Percentiles rank a stretch among this genome's conserved stretches.
Evolutionary conservation across 768 basidiomycete species (phyloP).

Genomic region (Pisolithus sp.): DNA sequence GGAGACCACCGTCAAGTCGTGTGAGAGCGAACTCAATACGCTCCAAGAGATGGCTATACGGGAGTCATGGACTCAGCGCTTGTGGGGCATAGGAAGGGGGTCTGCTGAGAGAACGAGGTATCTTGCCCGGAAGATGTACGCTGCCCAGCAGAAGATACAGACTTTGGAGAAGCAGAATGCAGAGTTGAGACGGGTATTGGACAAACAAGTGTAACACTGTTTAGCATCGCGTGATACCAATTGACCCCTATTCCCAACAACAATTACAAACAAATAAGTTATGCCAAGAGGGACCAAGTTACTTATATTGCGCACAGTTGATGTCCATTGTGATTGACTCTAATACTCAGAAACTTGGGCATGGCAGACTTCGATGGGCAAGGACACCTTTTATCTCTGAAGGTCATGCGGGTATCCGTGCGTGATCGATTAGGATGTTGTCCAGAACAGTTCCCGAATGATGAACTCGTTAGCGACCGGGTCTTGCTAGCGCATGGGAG

Average conservation of each 20-base stretch:
- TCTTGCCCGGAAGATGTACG: constrained; percentile 69
- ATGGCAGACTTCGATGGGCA: constrained; percentile 42
- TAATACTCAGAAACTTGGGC: neutral
- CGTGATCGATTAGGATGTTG: constrained; percentile 27
- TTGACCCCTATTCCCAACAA: no score
- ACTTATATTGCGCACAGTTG: no score
- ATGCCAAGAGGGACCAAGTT: no score
- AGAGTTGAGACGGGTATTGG: constrained; percentile 55
- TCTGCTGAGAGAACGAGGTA: constrained; percentile 57
- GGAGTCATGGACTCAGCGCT: constrained; percentile 35
- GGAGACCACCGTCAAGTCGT: constrained; percentile 60
- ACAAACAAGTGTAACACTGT: constrained; percentile 27
- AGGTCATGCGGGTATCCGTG: constrained; percentile 86
- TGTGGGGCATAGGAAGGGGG: constrained; percentile 43
- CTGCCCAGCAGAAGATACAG: constrained; percentile 62
- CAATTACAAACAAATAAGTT: no score
- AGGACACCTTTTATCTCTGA: constrained; percentile 66
- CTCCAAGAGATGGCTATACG: constrained; percentile 59
- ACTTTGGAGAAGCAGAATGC: constrained; percentile 64
- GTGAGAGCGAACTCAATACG: constrained; percentile 68
- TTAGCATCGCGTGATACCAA: neutral
- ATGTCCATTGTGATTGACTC: no score
- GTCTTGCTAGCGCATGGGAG: constrained; percentile 71
- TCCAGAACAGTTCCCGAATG: neutral
- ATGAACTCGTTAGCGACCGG: constrained; percentile 49